Conservation (phyloP, 495 filamentous ascomycete genomes). For the Geopyxis carbonaria region DNA sequence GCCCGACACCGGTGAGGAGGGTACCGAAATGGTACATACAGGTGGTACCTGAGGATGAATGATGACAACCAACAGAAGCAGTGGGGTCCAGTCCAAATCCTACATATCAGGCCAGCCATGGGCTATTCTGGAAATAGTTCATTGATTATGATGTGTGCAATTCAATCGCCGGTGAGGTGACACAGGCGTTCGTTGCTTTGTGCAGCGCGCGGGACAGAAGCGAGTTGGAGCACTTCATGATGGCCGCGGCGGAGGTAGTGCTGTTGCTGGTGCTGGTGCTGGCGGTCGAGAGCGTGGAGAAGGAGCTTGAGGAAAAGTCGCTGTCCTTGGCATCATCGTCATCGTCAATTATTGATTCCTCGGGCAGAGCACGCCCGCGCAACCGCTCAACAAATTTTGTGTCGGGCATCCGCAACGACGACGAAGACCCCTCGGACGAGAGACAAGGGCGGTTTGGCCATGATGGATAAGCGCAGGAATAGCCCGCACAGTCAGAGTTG, state of each 20-base stretch:
- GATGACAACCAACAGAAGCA: background rate
- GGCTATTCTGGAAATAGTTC: too few species aligned
- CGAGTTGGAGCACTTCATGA: background rate
- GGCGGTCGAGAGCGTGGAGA: background rate
- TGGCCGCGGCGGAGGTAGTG: background rate
- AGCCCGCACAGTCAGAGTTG: conserved; percentile 1
- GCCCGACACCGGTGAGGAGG: too few species aligned
- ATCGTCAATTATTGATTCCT: background rate
- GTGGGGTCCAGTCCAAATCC: background rate
- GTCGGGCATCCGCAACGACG: background rate
- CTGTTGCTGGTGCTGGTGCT: background rate
- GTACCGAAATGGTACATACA: background rate
- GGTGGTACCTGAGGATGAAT: too few species aligned
- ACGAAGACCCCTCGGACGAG: background rate
- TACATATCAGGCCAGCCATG: background rate
- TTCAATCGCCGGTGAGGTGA: background rate
- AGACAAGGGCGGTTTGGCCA: conserved; percentile 9
- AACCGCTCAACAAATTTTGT: conserved; percentile 1
- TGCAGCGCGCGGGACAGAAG: conserved; percentile 2
- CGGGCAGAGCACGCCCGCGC: background rate
- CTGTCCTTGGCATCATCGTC: conserved; percentile 2
- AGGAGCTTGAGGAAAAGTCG: background rate
- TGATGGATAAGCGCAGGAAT: conserved; percentile 8
- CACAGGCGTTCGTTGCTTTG: background rate
- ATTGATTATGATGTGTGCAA: too few species aligned